Conservation (phyloP, 805 yeast species). For the Wickerhamomyces bisporus region DNA sequence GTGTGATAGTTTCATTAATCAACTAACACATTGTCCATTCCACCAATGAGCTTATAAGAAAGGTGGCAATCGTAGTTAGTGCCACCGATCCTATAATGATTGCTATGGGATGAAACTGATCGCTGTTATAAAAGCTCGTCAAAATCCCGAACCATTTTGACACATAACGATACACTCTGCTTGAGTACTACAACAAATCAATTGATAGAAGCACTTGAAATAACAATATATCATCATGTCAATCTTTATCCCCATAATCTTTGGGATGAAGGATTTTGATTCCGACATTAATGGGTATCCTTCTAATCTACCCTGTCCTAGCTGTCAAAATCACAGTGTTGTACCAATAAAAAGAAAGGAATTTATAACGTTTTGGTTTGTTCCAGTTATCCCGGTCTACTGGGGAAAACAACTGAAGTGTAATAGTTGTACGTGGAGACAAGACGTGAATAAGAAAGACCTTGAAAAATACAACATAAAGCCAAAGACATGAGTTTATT, state of each 20-base stretch:
- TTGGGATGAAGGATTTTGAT: conserved; percentile 29
- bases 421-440: conserved; percentile 45
- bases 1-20: too few species aligned
- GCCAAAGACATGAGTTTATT: neutral
- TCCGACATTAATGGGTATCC: conserved; percentile 23
- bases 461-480: conserved; percentile 23
- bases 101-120: too few species aligned
- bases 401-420: conserved; percentile 49
- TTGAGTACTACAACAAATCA: too few species aligned
- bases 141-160: too few species aligned
- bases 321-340: conserved; percentile 54
- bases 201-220: too few species aligned
- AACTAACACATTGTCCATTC: too few species aligned
- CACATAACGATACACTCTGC: too few species aligned
- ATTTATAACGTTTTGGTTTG: conserved; percentile 47
- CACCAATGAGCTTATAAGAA: too few species aligned
- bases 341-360: conserved; percentile 47
- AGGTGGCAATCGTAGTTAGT: too few species aligned
- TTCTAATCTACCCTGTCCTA: conserved; percentile 40
- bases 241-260: conserved; percentile 21
- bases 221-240: too few species aligned
- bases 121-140: too few species aligned
- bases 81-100: too few species aligned
- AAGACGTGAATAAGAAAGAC: conserved; percentile 28
- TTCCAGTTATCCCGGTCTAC: conserved; percentile 50